These are phyloP conservation scores for Acer saccharum DNA, from an alignment of 345 rosid genomes.

Conservation along the genomic window DNA sequence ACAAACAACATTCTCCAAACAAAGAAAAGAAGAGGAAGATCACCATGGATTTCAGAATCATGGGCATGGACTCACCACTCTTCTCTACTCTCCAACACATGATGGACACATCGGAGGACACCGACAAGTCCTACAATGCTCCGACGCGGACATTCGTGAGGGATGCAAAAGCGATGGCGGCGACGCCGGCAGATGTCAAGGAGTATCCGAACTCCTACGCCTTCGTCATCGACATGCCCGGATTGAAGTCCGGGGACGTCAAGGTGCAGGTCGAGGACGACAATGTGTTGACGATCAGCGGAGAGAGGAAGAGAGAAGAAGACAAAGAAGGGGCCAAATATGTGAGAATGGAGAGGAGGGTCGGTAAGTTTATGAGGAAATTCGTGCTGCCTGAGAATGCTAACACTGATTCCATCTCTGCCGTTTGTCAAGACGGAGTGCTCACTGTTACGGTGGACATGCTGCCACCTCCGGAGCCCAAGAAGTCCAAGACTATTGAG, in stretches of 20 bases:
- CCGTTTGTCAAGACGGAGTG: conserved; percentile 74
- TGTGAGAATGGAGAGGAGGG: conserved; percentile 77
- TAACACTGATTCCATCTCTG: conserved; percentile 53
- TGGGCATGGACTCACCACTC: conserved; percentile 44
- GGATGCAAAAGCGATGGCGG: conserved; percentile 83
- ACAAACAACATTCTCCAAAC: no score
- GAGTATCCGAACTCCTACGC: conserved; percentile 54
- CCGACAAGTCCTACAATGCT: conserved; percentile 35
- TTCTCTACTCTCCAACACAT: conserved; percentile 54
- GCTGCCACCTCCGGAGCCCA: conserved; percentile 82
- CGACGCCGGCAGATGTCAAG: conserved; percentile 77
- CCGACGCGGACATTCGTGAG: conserved; percentile 60
- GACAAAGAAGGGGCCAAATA: conserved; percentile 65
- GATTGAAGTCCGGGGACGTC: conserved; percentile 62
- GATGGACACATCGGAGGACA: conserved; percentile 47
- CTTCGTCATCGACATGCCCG: conserved; percentile 84
- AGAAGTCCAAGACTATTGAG: conserved; percentile 67
- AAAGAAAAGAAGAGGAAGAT: neutral
- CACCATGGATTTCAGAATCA: conserved; percentile 48
- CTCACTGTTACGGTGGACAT: conserved; percentile 73
- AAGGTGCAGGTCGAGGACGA: conserved; percentile 82
- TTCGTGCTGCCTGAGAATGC: conserved; percentile 76
- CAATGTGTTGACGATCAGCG: conserved; percentile 65
- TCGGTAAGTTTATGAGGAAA: conserved; percentile 80
- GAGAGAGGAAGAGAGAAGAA: conserved; percentile 55